A percentile compares a stretch with the other conserved stretches of the same genome.
These are phyloP conservation scores for Melampsora occidentalis DNA, from an alignment of 1,284 basidiomycete genomes.

Conservation along the genomic window DNA sequence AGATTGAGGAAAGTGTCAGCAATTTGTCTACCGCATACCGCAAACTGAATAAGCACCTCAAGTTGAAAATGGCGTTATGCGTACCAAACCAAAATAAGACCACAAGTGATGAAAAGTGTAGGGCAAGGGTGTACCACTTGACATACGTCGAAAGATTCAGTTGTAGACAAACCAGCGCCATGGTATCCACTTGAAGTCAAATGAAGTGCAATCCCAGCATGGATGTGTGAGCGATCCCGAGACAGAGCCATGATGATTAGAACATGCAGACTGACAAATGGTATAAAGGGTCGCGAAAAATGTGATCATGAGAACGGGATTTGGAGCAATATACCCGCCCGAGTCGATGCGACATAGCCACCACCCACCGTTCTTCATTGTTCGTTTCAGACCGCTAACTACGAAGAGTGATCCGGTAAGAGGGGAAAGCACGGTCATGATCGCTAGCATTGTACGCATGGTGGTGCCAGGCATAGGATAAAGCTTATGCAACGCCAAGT, in stretches of 20 bases:
- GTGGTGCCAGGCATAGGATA: not conserved
- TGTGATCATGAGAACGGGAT: not conserved
- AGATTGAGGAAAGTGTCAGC: too few species aligned
- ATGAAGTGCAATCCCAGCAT: not conserved
- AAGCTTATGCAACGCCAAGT: not conserved
- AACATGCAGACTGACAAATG: not conserved
- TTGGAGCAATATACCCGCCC: not conserved
- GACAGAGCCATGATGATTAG: too few species aligned
- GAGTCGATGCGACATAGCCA: not conserved
- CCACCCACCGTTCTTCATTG: not conserved
- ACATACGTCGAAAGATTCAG: not conserved
- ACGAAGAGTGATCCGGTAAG: not conserved
- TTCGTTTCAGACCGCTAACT: not conserved
- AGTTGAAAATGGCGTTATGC: not conserved
- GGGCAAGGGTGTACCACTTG: not conserved
- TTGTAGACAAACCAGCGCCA: not conserved
- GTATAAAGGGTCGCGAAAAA: not conserved
- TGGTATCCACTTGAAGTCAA: not conserved
- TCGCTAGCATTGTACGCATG: not conserved
- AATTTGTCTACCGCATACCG: too few species aligned
- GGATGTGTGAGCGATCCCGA: too few species aligned
- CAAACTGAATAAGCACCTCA: not conserved
- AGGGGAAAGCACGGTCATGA: not conserved
- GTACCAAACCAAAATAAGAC: not conserved
- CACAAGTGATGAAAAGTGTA: not conserved